Evolutionary conservation across 2,329 filamentous ascomycete genomes (phyloP), one percentile per base, ranked within the genome.

Genomic region (Penicillium sp.): DNA sequence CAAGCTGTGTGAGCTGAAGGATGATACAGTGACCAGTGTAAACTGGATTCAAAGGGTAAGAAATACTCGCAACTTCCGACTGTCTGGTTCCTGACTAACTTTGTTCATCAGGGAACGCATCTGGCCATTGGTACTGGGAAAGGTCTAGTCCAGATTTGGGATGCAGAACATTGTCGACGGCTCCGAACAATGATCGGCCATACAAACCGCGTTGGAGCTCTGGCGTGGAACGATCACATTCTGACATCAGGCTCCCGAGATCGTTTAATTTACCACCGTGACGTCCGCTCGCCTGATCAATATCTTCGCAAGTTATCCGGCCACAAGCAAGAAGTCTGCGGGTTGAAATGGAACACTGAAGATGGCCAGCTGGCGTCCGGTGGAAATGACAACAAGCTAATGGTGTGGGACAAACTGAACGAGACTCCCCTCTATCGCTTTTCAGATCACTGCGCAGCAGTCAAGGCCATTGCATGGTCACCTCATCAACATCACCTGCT

Each of bases 221-320:
- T 98, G 50, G 93, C 93, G 0, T 98, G 93, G 93, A 98, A 98
- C 62, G 89, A 93, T 42, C 93, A 98, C 64, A 95, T 98, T 45
- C 81, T 98, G 18, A 95, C 90, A 0, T 97, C 93, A 3, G 93
- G 93, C 18, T 97, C 91, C 23, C 81, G 93, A 41, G 93, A 98
- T 71, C 86, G 93, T 27, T 75, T 88, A 9, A 98, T 98, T 51
- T 94, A 93, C 61, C 93, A 98, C 65, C 87, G 93, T 47, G 93
- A 98, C 67, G 93, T 98, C 22, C 85, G 93, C 48, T 87, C 87
- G 29, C 89, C 91, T 0, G 88, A 95, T 52, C 93, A 96, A 66
- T 95, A 86, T 78, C 74, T 95, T 27, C 81, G 85, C 47, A 90
- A 89, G 62, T 77, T 98, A 3, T 84, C 89, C 6, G 93, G 93